These are phyloP conservation scores for Solioccasus polychromus DNA, from an alignment of 768 basidiomycete genomes.

Conservation along the genomic window DNA sequence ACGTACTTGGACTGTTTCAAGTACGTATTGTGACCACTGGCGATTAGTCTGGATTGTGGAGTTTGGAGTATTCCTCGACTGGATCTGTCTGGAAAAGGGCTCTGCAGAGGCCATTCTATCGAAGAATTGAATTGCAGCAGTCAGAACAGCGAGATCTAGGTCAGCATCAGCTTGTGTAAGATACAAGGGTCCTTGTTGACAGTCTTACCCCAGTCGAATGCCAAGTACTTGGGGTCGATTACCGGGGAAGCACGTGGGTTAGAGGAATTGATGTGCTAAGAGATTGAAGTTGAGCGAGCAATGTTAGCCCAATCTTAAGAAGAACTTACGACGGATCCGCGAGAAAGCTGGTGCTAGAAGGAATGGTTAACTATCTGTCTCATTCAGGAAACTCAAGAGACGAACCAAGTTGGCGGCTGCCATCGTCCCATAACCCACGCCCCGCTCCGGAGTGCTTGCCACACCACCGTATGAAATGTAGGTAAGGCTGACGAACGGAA, in stretches of 20 bases:
- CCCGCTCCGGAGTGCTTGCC: not conserved
- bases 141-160: not conserved
- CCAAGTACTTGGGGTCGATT: not conserved
- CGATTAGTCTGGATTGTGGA: not conserved
- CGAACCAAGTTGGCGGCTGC: not conserved
- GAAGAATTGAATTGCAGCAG: slow-evolving; percentile 1
- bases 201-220: not conserved
- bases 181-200: too few species aligned
- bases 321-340: not conserved
- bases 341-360: not conserved
- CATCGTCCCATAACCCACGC: not conserved
- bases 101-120: not conserved
- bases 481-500: not conserved
- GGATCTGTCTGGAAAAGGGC: not conserved
- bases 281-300: not conserved
- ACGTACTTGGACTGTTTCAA: not conserved
- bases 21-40: not conserved
- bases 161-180: not conserved
- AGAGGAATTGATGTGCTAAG: not conserved
- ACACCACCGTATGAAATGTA: not conserved
- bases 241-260: not conserved
- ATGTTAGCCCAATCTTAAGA: not conserved
- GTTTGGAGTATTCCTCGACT: slow-evolving; percentile 1
- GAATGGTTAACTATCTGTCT: not conserved
- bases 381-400: too few species aligned